A percentile compares a stretch with the other conserved stretches of the same genome.
These are phyloP conservation scores for Cladosporium phlei DNA, from an alignment of 2,329 filamentous ascomycete species.

Conservation along the genomic window DNA sequence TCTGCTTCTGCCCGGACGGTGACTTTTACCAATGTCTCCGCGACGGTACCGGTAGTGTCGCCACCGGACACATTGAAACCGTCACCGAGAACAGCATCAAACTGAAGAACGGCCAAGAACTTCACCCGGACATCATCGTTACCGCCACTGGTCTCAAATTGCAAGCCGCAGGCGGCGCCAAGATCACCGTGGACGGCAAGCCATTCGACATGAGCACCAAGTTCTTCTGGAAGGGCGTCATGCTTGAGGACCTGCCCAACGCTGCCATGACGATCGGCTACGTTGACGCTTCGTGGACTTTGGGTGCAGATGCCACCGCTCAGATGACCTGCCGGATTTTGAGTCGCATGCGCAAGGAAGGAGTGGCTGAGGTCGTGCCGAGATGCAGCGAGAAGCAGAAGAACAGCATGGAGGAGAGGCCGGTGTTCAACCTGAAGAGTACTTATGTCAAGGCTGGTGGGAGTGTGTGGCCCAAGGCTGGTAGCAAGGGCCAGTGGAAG, in stretches of 20 bases:
- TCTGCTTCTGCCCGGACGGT: slow-evolving; percentile 63
- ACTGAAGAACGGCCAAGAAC: slow-evolving; percentile 36
- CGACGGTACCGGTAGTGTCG: slow-evolving; percentile 49
- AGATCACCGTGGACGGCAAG: slow-evolving; percentile 49
- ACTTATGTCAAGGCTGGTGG: slow-evolving; percentile 48
- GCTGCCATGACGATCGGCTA: slow-evolving; percentile 57
- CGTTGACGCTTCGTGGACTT: slow-evolving; percentile 57
- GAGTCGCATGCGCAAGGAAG: slow-evolving; percentile 45
- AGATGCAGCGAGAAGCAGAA: slow-evolving; percentile 34
- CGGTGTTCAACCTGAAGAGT: slow-evolving; percentile 43
- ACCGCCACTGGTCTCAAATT: slow-evolving; percentile 61
- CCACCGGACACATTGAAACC: slow-evolving; percentile 51
- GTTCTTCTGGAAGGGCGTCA: slow-evolving; percentile 57
- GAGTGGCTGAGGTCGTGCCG: slow-evolving; percentile 43
- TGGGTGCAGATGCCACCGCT: slow-evolving; percentile 54
- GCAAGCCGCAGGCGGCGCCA: slow-evolving; percentile 47
- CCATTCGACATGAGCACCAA: slow-evolving; percentile 44
- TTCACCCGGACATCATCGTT: slow-evolving; percentile 59
- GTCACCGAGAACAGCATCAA: slow-evolving; percentile 48
- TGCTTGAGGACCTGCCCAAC: slow-evolving; percentile 62
- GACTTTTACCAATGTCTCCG: slow-evolving; percentile 54
- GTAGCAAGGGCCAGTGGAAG: slow-evolving; percentile 41
- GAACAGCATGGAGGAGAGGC: slow-evolving; percentile 36
- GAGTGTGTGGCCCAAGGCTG: slow-evolving; percentile 45
- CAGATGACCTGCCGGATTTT: slow-evolving; percentile 49